Percentiles rank a stretch among this genome's conserved stretches.
Evolutionary conservation across 192 early-diverging fungal species (phyloP).

Genomic region (Chytriomyces confervae): DNA sequence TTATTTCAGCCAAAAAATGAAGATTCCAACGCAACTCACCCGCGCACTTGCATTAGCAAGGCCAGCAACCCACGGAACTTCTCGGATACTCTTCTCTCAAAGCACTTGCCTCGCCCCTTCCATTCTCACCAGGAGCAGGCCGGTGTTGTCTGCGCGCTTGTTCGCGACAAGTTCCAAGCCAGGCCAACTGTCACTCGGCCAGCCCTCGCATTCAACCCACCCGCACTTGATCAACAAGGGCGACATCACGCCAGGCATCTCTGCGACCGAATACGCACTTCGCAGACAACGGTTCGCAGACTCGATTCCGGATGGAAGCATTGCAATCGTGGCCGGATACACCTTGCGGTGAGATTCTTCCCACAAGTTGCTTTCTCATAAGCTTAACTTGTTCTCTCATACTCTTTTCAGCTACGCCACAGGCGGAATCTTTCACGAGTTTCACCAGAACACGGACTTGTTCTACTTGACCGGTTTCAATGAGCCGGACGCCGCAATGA

Average conservation of each 20-base stretch:
- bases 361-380: too few relatives aligned
- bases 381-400: too few relatives aligned
- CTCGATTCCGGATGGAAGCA: constrained; percentile 59
- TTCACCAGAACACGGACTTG: constrained; percentile 92
- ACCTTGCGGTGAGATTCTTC: constrained; percentile 26
- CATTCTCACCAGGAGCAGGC: too few relatives aligned
- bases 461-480: constrained; percentile 90
- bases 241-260: constrained; percentile 67
- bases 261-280: constrained; percentile 74
- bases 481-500: constrained; percentile 79
- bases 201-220: constrained; percentile 82
- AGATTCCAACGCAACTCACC: too few relatives aligned
- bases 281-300: constrained; percentile 72
- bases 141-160: too few relatives aligned
- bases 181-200: constrained; percentile 57
- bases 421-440: constrained; percentile 91
- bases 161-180: not conserved
- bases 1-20: too few relatives aligned
- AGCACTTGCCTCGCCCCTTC: too few relatives aligned
- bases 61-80: too few relatives aligned
- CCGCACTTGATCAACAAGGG: constrained; percentile 77
- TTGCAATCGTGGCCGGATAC: constrained; percentile 75
- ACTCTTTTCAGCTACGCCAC: constrained; percentile 76
- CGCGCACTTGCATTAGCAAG: too few relatives aligned
- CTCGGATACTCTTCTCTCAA: too few relatives aligned